phyloP scores from a whole-genome alignment of 768 basidiomycete species.

The Exidia glandulosa region DNA sequence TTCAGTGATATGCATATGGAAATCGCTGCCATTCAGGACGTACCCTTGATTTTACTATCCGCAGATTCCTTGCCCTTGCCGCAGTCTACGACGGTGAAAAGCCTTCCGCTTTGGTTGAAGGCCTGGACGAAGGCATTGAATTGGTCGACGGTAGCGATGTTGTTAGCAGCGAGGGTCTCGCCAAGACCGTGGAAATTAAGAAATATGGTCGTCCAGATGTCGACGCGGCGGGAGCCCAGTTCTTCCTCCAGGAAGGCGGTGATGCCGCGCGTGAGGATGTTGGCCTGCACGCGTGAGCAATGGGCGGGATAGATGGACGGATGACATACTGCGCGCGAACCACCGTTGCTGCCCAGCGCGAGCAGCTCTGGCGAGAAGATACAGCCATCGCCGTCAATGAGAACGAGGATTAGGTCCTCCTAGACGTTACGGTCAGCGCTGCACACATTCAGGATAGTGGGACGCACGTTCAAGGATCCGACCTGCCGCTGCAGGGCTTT shows the following conservation, averaged over 20 bases:
- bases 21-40: not conserved
- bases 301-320: too few relatives aligned
- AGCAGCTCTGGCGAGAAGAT: conserved; percentile 53
- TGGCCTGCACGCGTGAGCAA: too few relatives aligned
- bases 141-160: conserved; percentile 15
- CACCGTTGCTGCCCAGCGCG: too few relatives aligned
- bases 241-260: conserved; percentile 57
- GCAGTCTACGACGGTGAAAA: conserved; percentile 61
- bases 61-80: conserved; percentile 64
- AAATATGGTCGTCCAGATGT: conserved; percentile 68
- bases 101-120: conserved; percentile 58
- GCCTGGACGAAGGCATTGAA: conserved; percentile 59
- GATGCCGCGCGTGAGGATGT: conserved; percentile 56
- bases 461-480: conserved; percentile 25
- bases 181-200: conserved; percentile 50
- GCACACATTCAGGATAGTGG: conserved; percentile 17
- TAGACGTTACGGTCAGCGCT: not conserved
- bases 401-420: conserved; percentile 47
- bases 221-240: conserved; percentile 50
- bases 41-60: conserved; percentile 68
- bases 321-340: too few relatives aligned
- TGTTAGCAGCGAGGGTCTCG: conserved; percentile 19
- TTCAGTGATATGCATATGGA: not conserved
- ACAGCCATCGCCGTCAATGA: conserved; percentile 62
- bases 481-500: conserved; percentile 57